Percentiles rank a stretch among this genome's conserved stretches.
Evolutionary conservation across 2,329 filamentous ascomycete species (phyloP).

Genomic region (Cadophora luteo-olivacea): DNA sequence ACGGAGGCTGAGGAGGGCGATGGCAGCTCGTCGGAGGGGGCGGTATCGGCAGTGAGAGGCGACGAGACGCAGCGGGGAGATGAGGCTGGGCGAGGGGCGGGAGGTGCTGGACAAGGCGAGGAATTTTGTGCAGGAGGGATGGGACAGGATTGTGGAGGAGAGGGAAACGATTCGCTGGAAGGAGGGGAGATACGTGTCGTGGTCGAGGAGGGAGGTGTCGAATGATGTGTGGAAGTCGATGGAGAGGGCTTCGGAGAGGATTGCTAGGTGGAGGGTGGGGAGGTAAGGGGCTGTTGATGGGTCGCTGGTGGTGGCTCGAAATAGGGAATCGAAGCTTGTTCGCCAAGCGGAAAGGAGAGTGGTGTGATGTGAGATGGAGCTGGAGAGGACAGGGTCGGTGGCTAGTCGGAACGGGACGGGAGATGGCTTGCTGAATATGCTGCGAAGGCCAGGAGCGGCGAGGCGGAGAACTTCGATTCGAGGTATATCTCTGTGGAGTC

Average conservation of each 20-base stretch:
- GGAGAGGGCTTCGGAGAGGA: neutral
- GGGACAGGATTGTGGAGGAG: too few species aligned
- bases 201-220: neutral
- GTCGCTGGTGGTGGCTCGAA: neutral
- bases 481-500: neutral
- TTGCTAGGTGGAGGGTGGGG: neutral
- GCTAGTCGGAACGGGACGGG: neutral
- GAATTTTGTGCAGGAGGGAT: too few species aligned
- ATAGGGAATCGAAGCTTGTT: neutral
- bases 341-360: neutral
- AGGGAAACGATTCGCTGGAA: too few species aligned
- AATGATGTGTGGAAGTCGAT: neutral
- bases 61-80: too few species aligned
- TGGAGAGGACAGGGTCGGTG: neutral
- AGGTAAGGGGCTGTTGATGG: neutral
- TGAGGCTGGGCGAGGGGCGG: too few species aligned
- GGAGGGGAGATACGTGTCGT: neutral
- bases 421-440: neutral
- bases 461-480: neutral
- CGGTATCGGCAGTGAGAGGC: too few species aligned
- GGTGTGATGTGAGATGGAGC: neutral
- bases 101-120: too few species aligned
- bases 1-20: too few species aligned
- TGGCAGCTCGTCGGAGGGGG: too few species aligned
- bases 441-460: neutral